phyloP scores from a whole-genome alignment of 768 basidiomycete genomes.

The Rhizopogon rudus region DNA sequence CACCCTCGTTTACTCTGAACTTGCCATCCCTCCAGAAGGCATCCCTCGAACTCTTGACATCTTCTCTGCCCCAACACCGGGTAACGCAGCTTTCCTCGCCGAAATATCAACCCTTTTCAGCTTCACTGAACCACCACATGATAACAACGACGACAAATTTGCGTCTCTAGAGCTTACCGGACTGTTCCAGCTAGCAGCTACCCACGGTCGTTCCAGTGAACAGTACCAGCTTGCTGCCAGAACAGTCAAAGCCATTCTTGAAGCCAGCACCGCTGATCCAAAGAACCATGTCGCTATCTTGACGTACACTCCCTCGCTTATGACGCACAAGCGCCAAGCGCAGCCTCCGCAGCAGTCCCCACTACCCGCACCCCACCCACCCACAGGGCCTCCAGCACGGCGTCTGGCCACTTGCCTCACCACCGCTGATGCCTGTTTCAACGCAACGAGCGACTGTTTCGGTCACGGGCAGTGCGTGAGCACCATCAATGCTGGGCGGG shows the following conservation, averaged over 20 bases:
- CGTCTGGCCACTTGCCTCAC: constrained; percentile 60
- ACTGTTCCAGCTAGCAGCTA: constrained; percentile 42
- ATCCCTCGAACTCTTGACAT: constrained; percentile 33
- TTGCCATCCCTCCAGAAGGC: constrained; percentile 24
- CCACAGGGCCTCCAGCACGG: constrained; percentile 48
- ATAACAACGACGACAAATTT: constrained; percentile 39
- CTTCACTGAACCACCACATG: constrained; percentile 34
- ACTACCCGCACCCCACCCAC: constrained; percentile 33
- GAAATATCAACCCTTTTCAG: constrained; percentile 45
- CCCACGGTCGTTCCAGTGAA: constrained; percentile 46
- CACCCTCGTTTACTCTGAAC: constrained; percentile 43
- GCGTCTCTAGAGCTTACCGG: constrained; percentile 57
- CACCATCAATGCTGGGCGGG: constrained; percentile 52
- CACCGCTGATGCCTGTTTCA: constrained; percentile 48
- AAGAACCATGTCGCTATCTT: constrained; percentile 49
- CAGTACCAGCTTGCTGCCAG: constrained; percentile 45
- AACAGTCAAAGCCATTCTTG: constrained; percentile 45
- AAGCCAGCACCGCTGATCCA: constrained; percentile 32
- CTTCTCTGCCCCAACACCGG: constrained; percentile 36
- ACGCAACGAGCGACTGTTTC: constrained; percentile 63
- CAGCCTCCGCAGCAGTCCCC: constrained; percentile 43
- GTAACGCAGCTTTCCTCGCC: constrained; percentile 33
- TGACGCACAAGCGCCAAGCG: constrained; percentile 31
- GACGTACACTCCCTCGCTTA: constrained; percentile 34
- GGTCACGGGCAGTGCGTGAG: constrained; percentile 63